Base-by-base conservation (phyloP, 2,329 filamentous ascomycete genomes). In the Scedosporium minutisporum region DNA sequence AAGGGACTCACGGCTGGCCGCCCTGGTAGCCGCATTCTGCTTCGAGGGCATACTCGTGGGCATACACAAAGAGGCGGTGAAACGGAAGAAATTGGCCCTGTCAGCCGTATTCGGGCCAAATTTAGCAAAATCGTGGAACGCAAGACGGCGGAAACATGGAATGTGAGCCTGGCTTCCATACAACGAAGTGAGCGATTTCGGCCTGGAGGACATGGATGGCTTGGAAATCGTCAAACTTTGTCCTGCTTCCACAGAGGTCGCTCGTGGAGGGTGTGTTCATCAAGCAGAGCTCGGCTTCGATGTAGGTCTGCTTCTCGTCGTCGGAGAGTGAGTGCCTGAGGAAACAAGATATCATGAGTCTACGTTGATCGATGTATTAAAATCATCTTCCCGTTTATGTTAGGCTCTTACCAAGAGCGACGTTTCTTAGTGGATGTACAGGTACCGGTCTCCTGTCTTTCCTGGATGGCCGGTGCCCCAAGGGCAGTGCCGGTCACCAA, bases 1-100 rank as follows among this genome's bases (percentile, higher is more conserved):
- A 33, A 44, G 4, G 4, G n/a, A 62, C 64, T 62, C 21, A 67
- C 57, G 69, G 68, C 46, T 72, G 71, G 27, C 64, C 64, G 7
- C 69, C 71, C 1, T 62, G 68, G 63, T 71, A 73, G 10, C 65
- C 67, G 63, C 71, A 72, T 55, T 70, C 67, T 9, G 64, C 60
- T 6, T 69, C 65, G 9, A 73, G 66, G 2, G 68, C 63, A 4
- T 44, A 61, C 63, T 72, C 71, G 55, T 72, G 70, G 6, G 69
- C 67, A n/a, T 65, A 58, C 65, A 73, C 63, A 44, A 69, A 65
- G n/a, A 69, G 65, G 16, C 71, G 64, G 60, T 72, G 71, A 63
- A 67, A 73, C 4, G 71, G 71, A 4, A 73, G 67, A 62, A 73
- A 73, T 1, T 65, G 63, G 21, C 68, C 69, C 65, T 68, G 33